Conservation (phyloP, 257 asterid species). For the Solanum lignicaule region DNA sequence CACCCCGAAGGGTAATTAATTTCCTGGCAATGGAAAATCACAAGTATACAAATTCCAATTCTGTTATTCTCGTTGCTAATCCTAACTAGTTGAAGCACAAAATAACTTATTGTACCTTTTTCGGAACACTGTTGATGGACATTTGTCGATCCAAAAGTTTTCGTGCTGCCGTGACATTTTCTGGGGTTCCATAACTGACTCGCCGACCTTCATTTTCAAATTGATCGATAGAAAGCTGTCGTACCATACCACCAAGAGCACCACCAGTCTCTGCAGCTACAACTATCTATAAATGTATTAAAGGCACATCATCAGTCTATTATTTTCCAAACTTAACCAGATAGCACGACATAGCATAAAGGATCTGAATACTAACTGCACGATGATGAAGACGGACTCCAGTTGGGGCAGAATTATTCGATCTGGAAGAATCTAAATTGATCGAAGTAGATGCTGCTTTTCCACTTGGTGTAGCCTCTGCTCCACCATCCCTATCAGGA, state of each 20-base stretch:
- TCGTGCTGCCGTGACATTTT: slow-evolving; percentile 94
- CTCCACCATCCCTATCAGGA: slow-evolving; percentile 94
- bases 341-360: background rate
- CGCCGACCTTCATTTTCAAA: slow-evolving; percentile 97
- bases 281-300: slow-evolving; percentile 51
- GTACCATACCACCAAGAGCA: slow-evolving; percentile 94
- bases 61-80: background rate
- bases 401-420: slow-evolving; percentile 62
- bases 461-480: slow-evolving; percentile 96
- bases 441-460: slow-evolving; percentile 58
- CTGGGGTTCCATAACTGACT: slow-evolving; percentile 97
- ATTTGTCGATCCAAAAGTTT: slow-evolving; percentile 93
- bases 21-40: background rate
- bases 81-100: background rate
- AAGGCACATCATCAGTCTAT: slow-evolving; percentile 7
- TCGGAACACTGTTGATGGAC: slow-evolving; percentile 91
- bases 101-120: slow-evolving; percentile 46
- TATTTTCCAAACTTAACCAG: background rate
- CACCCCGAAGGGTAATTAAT: no score
- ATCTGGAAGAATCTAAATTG: slow-evolving; percentile 64
- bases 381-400: slow-evolving; percentile 99
- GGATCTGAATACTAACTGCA: slow-evolving; percentile 59
- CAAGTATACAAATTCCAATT: background rate
- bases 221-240: slow-evolving; percentile 98
- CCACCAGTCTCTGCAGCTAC: slow-evolving; percentile 99